phyloP scores from a whole-genome alignment of 371 early-diverging fungal species.

The Mortierella polycephala region DNA sequence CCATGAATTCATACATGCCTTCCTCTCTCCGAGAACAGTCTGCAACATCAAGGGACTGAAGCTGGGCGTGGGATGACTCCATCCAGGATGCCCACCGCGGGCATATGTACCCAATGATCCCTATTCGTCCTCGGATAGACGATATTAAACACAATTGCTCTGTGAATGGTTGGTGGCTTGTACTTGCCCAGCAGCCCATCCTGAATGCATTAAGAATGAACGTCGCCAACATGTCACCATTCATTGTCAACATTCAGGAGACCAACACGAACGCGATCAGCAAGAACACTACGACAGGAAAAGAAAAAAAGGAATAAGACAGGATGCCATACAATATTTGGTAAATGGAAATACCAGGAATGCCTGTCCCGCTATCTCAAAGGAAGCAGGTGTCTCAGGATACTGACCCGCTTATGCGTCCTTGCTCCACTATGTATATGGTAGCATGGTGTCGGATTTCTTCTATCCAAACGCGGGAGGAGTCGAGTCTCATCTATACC shows the following conservation, averaged over 20 bases:
- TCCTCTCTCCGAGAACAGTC: too few species aligned
- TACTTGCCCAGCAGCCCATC: too few species aligned
- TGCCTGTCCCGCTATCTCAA: background rate
- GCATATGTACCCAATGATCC: too few species aligned
- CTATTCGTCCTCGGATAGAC: too few species aligned
- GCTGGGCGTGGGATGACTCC: too few species aligned
- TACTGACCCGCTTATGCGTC: background rate
- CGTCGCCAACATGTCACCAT: background rate
- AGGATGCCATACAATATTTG: slow-evolving; percentile 68
- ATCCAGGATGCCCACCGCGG: too few species aligned
- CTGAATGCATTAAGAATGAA: background rate
- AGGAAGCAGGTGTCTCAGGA: background rate
- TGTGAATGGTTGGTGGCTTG: too few species aligned
- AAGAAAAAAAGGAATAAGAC: background rate
- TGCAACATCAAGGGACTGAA: too few species aligned
- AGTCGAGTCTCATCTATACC: slow-evolving; percentile 97
- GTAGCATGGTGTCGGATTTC: slow-evolving; percentile 95
- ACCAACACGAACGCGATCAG: too few species aligned
- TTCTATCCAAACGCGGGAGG: slow-evolving; percentile 99
- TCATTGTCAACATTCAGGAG: too few species aligned
- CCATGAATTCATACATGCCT: too few species aligned
- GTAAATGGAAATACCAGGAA: slow-evolving; percentile 33
- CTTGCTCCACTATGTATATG: background rate
- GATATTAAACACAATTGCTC: too few species aligned
- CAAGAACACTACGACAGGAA: background rate